Evolutionary conservation across 805 yeast species (phyloP).

Genomic region (Ogataea degrootiae): DNA sequence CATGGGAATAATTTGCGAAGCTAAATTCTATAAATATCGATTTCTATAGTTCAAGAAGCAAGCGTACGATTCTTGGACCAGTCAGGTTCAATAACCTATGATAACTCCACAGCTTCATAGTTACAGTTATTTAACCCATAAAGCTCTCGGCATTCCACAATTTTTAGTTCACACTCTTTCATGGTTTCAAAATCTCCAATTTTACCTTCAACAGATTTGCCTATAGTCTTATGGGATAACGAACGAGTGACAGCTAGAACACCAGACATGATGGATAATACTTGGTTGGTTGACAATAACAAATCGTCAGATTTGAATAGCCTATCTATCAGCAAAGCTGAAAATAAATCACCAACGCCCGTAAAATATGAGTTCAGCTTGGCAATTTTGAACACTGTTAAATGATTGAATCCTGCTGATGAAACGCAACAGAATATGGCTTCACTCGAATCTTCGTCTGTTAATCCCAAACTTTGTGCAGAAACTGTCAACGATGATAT

Average conservation of each 20-base stretch:
- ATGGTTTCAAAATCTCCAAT: slow-evolving; percentile 55
- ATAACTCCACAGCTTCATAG: slow-evolving; percentile 6
- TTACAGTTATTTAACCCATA: slow-evolving; percentile 13
- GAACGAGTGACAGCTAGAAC: slow-evolving; percentile 46
- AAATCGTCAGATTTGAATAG: slow-evolving; percentile 31
- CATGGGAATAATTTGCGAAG: no score
- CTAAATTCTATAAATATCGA: no score
- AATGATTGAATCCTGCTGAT: slow-evolving; percentile 17
- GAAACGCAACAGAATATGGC: slow-evolving; percentile 44
- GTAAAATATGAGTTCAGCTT: slow-evolving; percentile 78
- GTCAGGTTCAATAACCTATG: background rate
- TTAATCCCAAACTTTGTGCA: slow-evolving; percentile 13
- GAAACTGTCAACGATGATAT: slow-evolving; percentile 49
- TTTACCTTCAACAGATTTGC: slow-evolving; percentile 38
- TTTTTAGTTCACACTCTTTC: slow-evolving; percentile 69
- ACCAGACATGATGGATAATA: slow-evolving; percentile 48
- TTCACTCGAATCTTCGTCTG: slow-evolving; percentile 6
- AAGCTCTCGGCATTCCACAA: slow-evolving; percentile 53
- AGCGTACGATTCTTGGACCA: background rate
- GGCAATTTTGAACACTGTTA: slow-evolving; percentile 46
- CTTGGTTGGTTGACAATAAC: slow-evolving; percentile 45
- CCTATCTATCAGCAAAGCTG: slow-evolving; percentile 71
- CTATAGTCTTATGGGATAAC: slow-evolving; percentile 33
- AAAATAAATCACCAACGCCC: slow-evolving; percentile 91
- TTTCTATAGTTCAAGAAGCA: no score